A percentile compares a stretch with the other conserved stretches of the same genome.
These are phyloP conservation scores for Hygrophoropsis aurantiaca DNA, from an alignment of 768 basidiomycete species.

Conservation along the genomic window DNA sequence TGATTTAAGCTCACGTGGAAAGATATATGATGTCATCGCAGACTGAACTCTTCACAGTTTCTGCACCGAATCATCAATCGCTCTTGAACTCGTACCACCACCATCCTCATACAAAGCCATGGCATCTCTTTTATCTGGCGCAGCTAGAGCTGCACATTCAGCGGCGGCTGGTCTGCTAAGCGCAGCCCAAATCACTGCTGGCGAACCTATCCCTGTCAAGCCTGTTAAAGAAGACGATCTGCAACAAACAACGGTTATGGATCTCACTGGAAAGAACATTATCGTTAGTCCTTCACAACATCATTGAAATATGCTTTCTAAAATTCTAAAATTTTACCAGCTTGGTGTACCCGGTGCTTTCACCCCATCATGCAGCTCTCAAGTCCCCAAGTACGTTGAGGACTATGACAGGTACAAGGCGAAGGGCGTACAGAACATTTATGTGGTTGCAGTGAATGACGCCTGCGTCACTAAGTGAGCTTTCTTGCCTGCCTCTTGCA, in stretches of 20 bases:
- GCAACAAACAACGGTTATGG: constrained; percentile 39
- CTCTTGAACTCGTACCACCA: constrained; percentile 2
- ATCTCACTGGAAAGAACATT: constrained; percentile 59
- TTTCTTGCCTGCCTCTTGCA: not conserved
- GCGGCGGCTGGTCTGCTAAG: constrained; percentile 51
- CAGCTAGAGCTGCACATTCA: constrained; percentile 54
- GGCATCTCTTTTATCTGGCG: constrained; percentile 46
- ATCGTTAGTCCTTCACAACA: constrained; percentile 43
- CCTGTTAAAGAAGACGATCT: constrained; percentile 62
- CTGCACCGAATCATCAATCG: too few species aligned
- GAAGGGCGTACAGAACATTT: constrained; percentile 73
- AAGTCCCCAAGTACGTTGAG: constrained; percentile 64
- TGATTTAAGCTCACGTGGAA: too few species aligned
- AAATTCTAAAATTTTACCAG: constrained; percentile 27
- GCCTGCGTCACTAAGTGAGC: constrained; percentile 60
- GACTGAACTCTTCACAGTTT: too few species aligned
- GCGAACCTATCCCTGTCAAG: constrained; percentile 44
- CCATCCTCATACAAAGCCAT: constrained; percentile 27
- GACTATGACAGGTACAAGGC: constrained; percentile 69
- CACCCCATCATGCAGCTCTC: constrained; percentile 67
- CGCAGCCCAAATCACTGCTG: constrained; percentile 39
- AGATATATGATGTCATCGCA: too few species aligned
- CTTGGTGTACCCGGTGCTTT: constrained; percentile 79
- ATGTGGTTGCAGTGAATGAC: constrained; percentile 79
- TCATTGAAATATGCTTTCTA: not conserved